Evolutionary conservation across 306 rosid genomes (phyloP).

Genomic region (Purshia tridentata): DNA sequence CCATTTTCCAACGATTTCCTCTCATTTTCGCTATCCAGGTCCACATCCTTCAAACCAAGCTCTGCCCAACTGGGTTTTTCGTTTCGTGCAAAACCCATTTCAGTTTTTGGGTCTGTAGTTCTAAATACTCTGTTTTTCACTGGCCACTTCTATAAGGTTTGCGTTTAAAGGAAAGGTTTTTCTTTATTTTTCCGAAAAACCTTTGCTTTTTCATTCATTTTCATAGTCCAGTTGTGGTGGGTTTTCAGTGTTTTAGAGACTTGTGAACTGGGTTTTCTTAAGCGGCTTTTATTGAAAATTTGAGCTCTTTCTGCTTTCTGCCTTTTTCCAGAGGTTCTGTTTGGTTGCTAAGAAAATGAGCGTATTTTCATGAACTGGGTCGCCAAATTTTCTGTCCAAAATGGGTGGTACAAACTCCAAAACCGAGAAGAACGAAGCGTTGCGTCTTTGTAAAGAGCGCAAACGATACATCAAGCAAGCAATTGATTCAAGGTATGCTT

Average conservation of each 20-base stretch:
- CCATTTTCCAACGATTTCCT: constrained; percentile 17
- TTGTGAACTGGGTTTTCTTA: background rate
- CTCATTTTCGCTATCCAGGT: constrained; percentile 23
- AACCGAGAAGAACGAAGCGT: constrained; percentile 71
- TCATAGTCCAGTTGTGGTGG: background rate
- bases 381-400: constrained; percentile 15
- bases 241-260: background rate
- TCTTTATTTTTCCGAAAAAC: background rate
- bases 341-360: constrained; percentile 21
- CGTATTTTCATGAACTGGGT: constrained; percentile 31
- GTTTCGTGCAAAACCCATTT: constrained; percentile 15
- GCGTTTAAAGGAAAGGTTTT: constrained; percentile 19
- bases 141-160: constrained; percentile 23
- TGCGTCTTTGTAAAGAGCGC: constrained; percentile 76
- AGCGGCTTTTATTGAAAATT: background rate
- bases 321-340: background rate
- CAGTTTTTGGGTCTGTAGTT: constrained; percentile 10
- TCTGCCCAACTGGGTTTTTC: constrained; percentile 17
- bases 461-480: constrained; percentile 76
- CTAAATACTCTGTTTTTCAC: constrained; percentile 28
- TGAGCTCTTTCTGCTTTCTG: background rate
- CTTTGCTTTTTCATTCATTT: background rate
- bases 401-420: constrained; percentile 85
- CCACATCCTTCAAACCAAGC: constrained; percentile 31
- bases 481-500: constrained; percentile 75